Percentiles rank a stretch among this genome's conserved stretches.
phyloP scores from a whole-genome alignment of 2,329 filamentous ascomycete species.

The Tricladium varicosporioides region DNA sequence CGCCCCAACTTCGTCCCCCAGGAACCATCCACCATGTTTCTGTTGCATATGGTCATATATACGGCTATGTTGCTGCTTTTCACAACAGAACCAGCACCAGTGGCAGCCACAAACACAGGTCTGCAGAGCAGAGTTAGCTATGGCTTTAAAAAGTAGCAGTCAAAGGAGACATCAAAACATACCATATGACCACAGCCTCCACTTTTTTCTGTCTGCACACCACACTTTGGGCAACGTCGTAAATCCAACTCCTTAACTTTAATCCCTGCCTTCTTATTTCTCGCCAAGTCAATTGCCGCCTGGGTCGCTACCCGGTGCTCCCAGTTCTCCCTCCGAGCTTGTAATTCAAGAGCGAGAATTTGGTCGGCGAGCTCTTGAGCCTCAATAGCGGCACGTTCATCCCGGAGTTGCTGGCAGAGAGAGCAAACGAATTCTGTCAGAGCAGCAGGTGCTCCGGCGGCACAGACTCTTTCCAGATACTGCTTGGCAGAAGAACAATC shows the following conservation, averaged over 20 bases:
- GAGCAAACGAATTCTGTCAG: constrained; percentile 8
- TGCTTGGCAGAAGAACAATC: constrained; percentile 14
- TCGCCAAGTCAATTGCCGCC: neutral
- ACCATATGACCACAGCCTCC: constrained; percentile 16
- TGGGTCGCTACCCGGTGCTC: neutral
- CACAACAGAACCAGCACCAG: constrained; percentile 18
- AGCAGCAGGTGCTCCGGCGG: constrained; percentile 15
- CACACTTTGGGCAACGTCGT: constrained; percentile 12
- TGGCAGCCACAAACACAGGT: constrained; percentile 13
- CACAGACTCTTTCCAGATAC: constrained; percentile 18
- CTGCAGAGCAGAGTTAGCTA: no score
- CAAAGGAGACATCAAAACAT: no score
- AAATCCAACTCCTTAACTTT: neutral
- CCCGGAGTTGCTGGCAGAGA: neutral
- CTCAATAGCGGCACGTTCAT: neutral
- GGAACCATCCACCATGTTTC: constrained; percentile 8
- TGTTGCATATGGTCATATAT: constrained; percentile 14
- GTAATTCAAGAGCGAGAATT: neutral
- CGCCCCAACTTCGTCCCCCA: no score
- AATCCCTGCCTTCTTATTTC: neutral
- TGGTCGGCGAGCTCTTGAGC: neutral
- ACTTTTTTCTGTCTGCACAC: constrained; percentile 10
- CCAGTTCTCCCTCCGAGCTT: neutral
- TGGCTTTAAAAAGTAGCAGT: no score
- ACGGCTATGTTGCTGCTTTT: neutral